A percentile compares a stretch with the other conserved stretches of the same genome.
phyloP scores from a whole-genome alignment of 176 grass and related monocot genomes.

The Zizania latifolia region DNA sequence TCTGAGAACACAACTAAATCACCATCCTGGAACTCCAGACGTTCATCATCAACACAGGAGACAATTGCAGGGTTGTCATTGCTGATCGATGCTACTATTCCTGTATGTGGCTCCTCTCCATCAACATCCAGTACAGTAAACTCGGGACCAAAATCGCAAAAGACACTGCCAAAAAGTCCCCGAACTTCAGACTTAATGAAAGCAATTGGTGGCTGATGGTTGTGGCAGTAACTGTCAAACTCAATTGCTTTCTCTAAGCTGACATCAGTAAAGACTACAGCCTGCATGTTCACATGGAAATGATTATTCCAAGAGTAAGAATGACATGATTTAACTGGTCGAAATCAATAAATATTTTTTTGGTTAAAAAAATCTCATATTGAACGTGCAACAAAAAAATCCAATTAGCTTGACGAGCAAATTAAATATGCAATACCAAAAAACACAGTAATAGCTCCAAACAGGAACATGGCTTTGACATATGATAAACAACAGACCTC shows the following conservation, averaged over 20 bases:
- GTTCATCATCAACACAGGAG: constrained; percentile 90
- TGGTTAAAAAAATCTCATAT: neutral
- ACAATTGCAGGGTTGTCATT: constrained; percentile 81
- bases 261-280: constrained; percentile 84
- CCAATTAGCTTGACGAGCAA: no score
- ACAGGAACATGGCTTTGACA: neutral
- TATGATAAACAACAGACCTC: neutral
- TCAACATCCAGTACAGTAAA: constrained; percentile 90
- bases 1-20: constrained; percentile 91
- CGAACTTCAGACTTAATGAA: constrained; percentile 84
- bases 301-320: constrained; percentile 1
- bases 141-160: constrained; percentile 84
- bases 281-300: constrained; percentile 32
- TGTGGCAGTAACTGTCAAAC: constrained; percentile 81
- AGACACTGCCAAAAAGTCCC: constrained; percentile 78
- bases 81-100: constrained; percentile 83
- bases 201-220: constrained; percentile 76
- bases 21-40: constrained; percentile 84
- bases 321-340: neutral
- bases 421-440: constrained; percentile 4
- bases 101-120: constrained; percentile 89
- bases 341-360: neutral
- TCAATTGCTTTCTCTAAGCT: constrained; percentile 70
- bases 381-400: no score
- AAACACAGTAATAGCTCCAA: neutral